Evolutionary conservation across 306 rosid species (phyloP).

Genomic region (Alnus rubra): DNA sequence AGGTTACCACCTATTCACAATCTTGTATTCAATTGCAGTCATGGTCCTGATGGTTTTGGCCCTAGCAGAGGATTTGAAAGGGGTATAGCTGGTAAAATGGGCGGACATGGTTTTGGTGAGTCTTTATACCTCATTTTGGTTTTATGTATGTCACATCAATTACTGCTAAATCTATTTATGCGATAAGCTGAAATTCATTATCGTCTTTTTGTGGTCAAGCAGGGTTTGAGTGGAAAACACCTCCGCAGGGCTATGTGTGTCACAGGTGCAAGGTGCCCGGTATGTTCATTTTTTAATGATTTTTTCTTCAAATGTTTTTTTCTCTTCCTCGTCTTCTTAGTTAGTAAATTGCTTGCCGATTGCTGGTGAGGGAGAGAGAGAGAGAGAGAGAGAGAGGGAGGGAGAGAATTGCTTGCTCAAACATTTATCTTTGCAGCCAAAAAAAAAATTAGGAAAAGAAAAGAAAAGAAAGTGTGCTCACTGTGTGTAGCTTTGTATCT

Average conservation of each 20-base stretch:
- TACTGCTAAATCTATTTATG: background rate
- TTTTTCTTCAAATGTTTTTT: background rate
- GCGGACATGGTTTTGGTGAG: constrained; percentile 96
- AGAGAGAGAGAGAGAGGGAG: no score
- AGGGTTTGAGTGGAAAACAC: constrained; percentile 91
- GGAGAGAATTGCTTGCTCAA: background rate
- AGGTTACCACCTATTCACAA: constrained; percentile 12
- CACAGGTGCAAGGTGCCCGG: constrained; percentile 97
- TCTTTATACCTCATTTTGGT: constrained; percentile 17
- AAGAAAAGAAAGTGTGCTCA: background rate
- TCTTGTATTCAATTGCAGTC: constrained; percentile 48
- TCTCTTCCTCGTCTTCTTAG: background rate
- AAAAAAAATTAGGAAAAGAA: no score
- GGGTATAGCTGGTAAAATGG: constrained; percentile 84
- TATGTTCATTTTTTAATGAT: constrained; percentile 43
- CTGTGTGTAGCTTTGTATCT: constrained; percentile 5
- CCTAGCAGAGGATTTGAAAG: constrained; percentile 88
- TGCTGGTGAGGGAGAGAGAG: constrained; percentile 7
- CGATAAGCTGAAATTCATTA: constrained; percentile 21
- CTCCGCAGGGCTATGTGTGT: constrained; percentile 96
- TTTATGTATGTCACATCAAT: constrained; percentile 15
- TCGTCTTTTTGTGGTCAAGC: constrained; percentile 37
- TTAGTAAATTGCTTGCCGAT: background rate
- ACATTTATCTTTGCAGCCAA: background rate
- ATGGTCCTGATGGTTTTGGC: no score